Percentiles rank a stretch among this genome's conserved stretches.
Conservation (phyloP, 129 eudicot species). For the Artemisia tridentata region DNA sequence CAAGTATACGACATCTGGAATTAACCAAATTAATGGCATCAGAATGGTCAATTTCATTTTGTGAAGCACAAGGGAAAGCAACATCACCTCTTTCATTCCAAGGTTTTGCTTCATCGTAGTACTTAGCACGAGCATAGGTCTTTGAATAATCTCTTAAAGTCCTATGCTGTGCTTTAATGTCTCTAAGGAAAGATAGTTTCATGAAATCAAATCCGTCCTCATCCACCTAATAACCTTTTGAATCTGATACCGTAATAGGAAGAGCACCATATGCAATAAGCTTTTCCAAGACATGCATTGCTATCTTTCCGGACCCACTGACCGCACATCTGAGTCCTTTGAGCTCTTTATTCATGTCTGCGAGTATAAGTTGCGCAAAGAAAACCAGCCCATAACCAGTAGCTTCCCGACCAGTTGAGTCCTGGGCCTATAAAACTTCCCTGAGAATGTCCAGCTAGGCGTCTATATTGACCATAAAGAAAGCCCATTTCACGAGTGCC, state of each 20-base stretch:
- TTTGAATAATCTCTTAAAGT: slow-evolving; percentile 98
- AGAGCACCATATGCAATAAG: slow-evolving; percentile 88
- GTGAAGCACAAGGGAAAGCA: slow-evolving; percentile 96
- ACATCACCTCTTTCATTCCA: slow-evolving; percentile 98
- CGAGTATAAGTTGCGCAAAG: slow-evolving; percentile 91
- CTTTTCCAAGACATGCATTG: slow-evolving; percentile 97
- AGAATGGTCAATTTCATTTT: slow-evolving; percentile 85
- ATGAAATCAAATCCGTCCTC: slow-evolving; percentile 93
- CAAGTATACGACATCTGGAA: slow-evolving; percentile 89
- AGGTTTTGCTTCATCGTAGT: slow-evolving; percentile 92
- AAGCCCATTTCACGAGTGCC: slow-evolving; percentile 98
- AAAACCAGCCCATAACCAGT: slow-evolving; percentile 97
- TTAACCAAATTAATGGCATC: slow-evolving; percentile 93
- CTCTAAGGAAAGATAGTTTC: slow-evolving; percentile 85
- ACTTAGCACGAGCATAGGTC: slow-evolving; percentile 92
- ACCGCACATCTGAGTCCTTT: slow-evolving; percentile 96
- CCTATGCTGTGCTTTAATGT: slow-evolving; percentile 86
- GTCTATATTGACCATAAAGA: slow-evolving; percentile 89
- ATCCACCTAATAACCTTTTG: slow-evolving; percentile 96
- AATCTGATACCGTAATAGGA: slow-evolving; percentile 95
- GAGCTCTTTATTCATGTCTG: slow-evolving; percentile 92
- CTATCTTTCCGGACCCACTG: slow-evolving; percentile 98
- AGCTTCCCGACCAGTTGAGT: slow-evolving; percentile 95
- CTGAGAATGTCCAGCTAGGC: slow-evolving; percentile 91
- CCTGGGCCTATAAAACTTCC: slow-evolving; percentile 97